These are phyloP conservation scores for Penicillium goetzii DNA, from an alignment of 495 filamentous ascomycete genomes.

Conservation along the genomic window DNA sequence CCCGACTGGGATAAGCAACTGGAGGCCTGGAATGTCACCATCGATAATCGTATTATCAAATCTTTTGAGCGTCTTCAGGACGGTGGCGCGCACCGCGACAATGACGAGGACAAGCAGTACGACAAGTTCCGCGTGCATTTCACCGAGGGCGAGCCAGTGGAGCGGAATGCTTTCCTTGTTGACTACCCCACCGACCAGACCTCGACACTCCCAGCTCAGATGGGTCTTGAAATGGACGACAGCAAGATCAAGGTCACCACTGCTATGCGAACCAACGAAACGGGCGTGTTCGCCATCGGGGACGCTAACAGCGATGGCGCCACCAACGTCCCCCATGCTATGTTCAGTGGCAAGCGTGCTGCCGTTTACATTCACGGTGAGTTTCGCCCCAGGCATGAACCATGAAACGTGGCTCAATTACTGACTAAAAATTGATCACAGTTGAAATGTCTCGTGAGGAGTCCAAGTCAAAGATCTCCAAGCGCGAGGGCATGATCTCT, in stretches of 20 bases:
- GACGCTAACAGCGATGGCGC: slow-evolving; percentile 60
- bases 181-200: slow-evolving; percentile 54
- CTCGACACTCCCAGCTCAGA: slow-evolving; percentile 34
- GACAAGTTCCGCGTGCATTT: slow-evolving; percentile 61
- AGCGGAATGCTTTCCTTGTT: slow-evolving; percentile 55
- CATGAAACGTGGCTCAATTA: background rate
- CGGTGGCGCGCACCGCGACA: slow-evolving; percentile 35
- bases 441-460: slow-evolving; percentile 46
- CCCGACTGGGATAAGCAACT: slow-evolving; percentile 53
- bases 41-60: slow-evolving; percentile 58
- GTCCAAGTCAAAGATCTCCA: slow-evolving; percentile 36
- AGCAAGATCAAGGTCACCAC: slow-evolving; percentile 48
- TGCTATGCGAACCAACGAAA: slow-evolving; percentile 50
- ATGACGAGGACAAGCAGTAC: slow-evolving; percentile 22
- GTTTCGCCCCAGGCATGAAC: slow-evolving; percentile 9
- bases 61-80: slow-evolving; percentile 50
- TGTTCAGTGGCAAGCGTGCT: slow-evolving; percentile 60
- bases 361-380: slow-evolving; percentile 61
- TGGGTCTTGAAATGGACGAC: slow-evolving; percentile 47
- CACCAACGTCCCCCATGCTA: slow-evolving; percentile 63
- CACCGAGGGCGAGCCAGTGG: slow-evolving; percentile 43
- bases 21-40: slow-evolving; percentile 48
- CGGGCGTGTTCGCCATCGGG: slow-evolving; percentile 58
- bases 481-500: slow-evolving; percentile 27
- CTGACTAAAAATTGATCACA: slow-evolving; percentile 10